Base-by-base conservation (phyloP, 768 basidiomycete genomes). In the Suillus subalutaceus region DNA sequence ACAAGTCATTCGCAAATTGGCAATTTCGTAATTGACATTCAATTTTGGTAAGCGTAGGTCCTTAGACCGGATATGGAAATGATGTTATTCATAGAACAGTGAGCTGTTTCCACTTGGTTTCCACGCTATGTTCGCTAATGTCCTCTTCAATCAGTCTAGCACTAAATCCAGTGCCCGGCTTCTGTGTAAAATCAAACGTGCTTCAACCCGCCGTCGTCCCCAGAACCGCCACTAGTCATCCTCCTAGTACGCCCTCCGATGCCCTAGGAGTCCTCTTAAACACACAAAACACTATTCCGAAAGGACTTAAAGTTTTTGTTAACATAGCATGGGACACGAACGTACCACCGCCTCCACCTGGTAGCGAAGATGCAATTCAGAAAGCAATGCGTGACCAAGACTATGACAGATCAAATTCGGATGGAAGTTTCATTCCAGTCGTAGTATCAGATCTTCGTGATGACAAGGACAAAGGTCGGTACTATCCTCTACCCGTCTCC, bases 271-370 rank as follows among this genome's bases (percentile, higher is more conserved):
- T 8, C 64, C 61, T 50, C 35, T 68, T 41, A 73, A 75, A 32
- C 74, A 76, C 79, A 55, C 79, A 76, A 57, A 72, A 79, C 30
- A 68, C 75, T 13, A 77, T 90, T 23, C 79, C 83, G 13, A 75
- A 80, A 43, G 84, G 83, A 32, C 74, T 78, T 66, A 93, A 94
- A 76, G 75, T 92, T 41, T 94, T 94, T 73, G 77, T 92, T 38
- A 94, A 94, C 71, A 78, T 94, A 16, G 86, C 88, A 20, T 93
- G 87, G 85, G 90, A 91, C 65, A 23, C 77, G 12, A 84, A 87
- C 66, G 85, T 93, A 0, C 92, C 92, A 4, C 82, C 88, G 0
- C 91, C 92, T 0, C 89, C 90, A 13, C 78, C 83, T n/a, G 85
- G 80, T 1, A 83, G 76, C 67, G 86, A 90, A 67, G 85, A 87